phyloP scores from a whole-genome alignment of 2,329 filamentous ascomycete species.

The Mycosphaerella sp. region DNA sequence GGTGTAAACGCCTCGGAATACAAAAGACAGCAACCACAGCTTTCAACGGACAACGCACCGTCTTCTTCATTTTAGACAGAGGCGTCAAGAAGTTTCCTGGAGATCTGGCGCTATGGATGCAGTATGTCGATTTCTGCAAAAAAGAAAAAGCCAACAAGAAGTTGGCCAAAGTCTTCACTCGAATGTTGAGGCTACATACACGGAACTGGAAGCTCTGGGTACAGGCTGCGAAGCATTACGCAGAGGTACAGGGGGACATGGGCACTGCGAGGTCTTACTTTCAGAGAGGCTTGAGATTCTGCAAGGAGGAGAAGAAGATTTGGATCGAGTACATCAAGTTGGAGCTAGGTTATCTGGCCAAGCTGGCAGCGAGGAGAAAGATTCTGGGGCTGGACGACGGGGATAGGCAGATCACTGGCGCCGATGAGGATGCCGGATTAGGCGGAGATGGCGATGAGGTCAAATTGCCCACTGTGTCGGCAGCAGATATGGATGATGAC shows the following conservation, averaged over 20 bases:
- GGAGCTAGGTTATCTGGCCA: slow-evolving; percentile 87
- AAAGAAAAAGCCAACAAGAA: slow-evolving; percentile 58
- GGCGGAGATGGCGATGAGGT: slow-evolving; percentile 49
- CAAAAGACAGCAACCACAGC: slow-evolving; percentile 62
- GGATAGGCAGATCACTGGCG: slow-evolving; percentile 41
- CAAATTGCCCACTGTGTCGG: slow-evolving; percentile 53
- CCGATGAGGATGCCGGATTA: slow-evolving; percentile 35
- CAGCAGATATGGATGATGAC: slow-evolving; percentile 50
- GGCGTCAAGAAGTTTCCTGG: slow-evolving; percentile 78
- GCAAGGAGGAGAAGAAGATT: slow-evolving; percentile 62
- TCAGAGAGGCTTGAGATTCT: slow-evolving; percentile 86
- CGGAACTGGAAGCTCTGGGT: slow-evolving; percentile 79
- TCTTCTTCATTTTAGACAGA: slow-evolving; percentile 85
- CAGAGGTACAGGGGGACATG: slow-evolving; percentile 81
- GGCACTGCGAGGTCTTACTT: slow-evolving; percentile 75
- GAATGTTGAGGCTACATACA: slow-evolving; percentile 78
- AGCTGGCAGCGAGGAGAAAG: slow-evolving; percentile 66
- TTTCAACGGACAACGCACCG: slow-evolving; percentile 65
- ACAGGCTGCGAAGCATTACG: slow-evolving; percentile 67
- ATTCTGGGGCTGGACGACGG: slow-evolving; percentile 59
- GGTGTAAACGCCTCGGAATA: slow-evolving; percentile 73
- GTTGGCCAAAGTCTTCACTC: slow-evolving; percentile 53
- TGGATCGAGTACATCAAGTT: slow-evolving; percentile 88
- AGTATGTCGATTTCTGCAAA: slow-evolving; percentile 77
- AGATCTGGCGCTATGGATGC: slow-evolving; percentile 75